Evolutionary conservation across 768 basidiomycete genomes (phyloP).

Genomic region (Myochromella boudieri): DNA sequence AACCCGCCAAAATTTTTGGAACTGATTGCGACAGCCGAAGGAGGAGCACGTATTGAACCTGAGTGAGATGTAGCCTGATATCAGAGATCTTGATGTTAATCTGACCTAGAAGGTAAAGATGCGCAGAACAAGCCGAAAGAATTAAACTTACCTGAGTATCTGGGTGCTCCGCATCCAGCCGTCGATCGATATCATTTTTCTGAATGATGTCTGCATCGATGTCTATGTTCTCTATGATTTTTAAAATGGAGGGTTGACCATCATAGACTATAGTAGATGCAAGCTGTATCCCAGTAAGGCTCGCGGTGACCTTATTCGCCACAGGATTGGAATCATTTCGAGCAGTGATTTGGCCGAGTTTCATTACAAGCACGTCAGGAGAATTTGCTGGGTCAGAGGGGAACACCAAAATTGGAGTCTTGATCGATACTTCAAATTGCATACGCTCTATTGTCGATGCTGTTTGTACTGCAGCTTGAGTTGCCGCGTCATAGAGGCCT

Average conservation of each 20-base stretch:
- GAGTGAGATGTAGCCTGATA: conserved; percentile 80
- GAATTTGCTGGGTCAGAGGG: conserved; percentile 66
- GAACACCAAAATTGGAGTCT: conserved; percentile 89
- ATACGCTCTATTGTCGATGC: conserved; percentile 94
- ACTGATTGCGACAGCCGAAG: conserved; percentile 67
- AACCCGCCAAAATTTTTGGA: conserved; percentile 58
- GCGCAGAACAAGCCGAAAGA: neutral
- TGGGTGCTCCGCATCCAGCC: conserved; percentile 53
- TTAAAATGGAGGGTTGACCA: conserved; percentile 54
- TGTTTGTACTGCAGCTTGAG: conserved; percentile 86
- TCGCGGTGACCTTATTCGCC: conserved; percentile 66
- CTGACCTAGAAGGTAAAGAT: conserved; percentile 35
- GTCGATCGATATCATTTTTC: conserved; percentile 51
- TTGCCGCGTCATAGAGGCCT: conserved; percentile 91
- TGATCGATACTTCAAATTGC: conserved; percentile 88
- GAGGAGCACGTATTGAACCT: conserved; percentile 76
- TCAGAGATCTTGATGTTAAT: conserved; percentile 76
- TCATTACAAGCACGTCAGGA: conserved; percentile 71
- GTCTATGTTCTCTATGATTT: conserved; percentile 91
- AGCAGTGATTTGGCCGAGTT: conserved; percentile 87
- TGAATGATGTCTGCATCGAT: conserved; percentile 71
- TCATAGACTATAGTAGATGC: conserved; percentile 63
- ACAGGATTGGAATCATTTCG: conserved; percentile 66
- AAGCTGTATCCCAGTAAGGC: conserved; percentile 81
- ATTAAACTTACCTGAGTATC: conserved; percentile 65